A percentile compares a stretch with the other conserved stretches of the same genome.
phyloP scores from a whole-genome alignment of 2,329 filamentous ascomycete species.

The Pestalotiopsis sp. region DNA sequence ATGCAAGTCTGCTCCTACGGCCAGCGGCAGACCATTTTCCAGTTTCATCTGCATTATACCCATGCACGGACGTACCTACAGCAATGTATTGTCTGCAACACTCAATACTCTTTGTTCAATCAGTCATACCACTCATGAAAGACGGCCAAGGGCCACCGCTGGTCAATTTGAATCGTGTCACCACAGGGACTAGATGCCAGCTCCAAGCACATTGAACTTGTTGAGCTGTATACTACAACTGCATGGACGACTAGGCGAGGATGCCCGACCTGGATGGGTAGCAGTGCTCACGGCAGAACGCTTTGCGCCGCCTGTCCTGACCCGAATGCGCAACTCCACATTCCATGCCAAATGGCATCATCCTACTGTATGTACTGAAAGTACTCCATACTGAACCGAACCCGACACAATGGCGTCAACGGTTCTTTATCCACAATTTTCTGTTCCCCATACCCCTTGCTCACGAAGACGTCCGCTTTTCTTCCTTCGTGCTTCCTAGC shows the following conservation, averaged over 20 bases:
- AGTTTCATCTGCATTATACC: neutral
- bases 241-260: neutral
- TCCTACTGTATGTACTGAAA: neutral
- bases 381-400: neutral
- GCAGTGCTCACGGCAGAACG: neutral
- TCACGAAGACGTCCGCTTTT: neutral
- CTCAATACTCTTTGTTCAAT: neutral
- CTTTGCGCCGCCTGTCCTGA: neutral
- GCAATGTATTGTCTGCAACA: neutral
- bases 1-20: neutral
- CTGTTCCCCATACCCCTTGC: neutral
- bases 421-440: neutral
- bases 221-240: neutral
- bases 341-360: neutral
- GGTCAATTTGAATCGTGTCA: neutral
- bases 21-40: neutral
- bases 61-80: neutral
- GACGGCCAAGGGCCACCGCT: neutral
- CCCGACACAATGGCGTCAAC: constrained; percentile 7
- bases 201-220: neutral
- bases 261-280: neutral
- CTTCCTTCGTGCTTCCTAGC: neutral
- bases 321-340: neutral
- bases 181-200: too few species aligned
- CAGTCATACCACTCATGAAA: neutral